Conservation (phyloP, 108 stramenopile species). For the Conticribra weissflogii region DNA sequence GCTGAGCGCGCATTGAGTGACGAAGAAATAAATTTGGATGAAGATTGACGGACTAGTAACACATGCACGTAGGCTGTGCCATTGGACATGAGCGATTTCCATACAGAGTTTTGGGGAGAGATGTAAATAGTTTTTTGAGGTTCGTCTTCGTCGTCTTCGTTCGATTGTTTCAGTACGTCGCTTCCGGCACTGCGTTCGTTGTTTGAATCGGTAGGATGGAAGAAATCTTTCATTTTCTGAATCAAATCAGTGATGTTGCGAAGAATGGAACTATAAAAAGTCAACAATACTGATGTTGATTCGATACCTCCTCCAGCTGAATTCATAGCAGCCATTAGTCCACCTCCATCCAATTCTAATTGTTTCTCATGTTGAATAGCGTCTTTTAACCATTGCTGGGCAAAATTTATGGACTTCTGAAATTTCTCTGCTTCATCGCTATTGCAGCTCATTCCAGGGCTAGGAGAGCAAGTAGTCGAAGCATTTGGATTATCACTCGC, state of each 20-base stretch:
- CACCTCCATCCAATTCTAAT: constrained; percentile 60
- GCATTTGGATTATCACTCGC: constrained; percentile 45
- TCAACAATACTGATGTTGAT: constrained; percentile 75
- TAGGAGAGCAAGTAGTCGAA: constrained; percentile 40
- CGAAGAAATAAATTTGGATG: constrained; percentile 31
- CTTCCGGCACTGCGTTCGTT: constrained; percentile 1
- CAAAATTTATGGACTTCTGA: constrained; percentile 53
- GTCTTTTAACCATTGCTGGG: constrained; percentile 69
- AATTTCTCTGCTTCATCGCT: constrained; percentile 21
- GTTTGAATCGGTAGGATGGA: background rate
- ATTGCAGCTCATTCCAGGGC: constrained; percentile 8
- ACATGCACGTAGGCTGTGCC: constrained; percentile 75
- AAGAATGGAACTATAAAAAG: constrained; percentile 54
- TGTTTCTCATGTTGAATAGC: constrained; percentile 55
- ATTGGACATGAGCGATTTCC: constrained; percentile 68
- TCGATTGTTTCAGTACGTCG: background rate
- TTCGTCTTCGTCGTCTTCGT: constrained; percentile 27
- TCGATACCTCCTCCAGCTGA: constrained; percentile 88
- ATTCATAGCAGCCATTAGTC: constrained; percentile 73
- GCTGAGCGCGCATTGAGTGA: constrained; percentile 35
- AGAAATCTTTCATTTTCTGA: constrained; percentile 1
- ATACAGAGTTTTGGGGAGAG: constrained; percentile 55
- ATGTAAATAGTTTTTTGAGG: constrained; percentile 58
- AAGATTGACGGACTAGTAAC: constrained; percentile 55
- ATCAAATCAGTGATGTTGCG: constrained; percentile 21